Base-by-base conservation (phyloP, 2,329 filamentous ascomycete genomes). In the Colletotrichum sp. region DNA sequence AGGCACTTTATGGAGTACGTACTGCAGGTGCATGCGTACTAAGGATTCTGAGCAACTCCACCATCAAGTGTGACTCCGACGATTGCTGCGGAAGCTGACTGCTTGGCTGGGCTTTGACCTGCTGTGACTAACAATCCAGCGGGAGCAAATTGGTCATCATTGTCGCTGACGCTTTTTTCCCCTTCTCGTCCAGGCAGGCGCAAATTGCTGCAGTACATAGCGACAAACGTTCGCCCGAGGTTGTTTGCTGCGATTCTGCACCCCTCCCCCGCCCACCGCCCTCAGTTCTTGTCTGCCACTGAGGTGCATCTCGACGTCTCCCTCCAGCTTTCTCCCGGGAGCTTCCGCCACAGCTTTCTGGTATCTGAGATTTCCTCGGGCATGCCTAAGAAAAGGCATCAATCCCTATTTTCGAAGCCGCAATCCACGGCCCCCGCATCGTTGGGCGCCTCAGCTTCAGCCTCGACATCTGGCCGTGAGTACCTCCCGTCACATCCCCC, bases 301-400 rank as follows among this genome's bases (percentile, higher is more conserved):
- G n/a, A 21, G 43, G 43, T 48, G n/a, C 34, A 21, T 38, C 38
- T 55, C 65, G 26, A 32, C 34, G 7, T 34, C 12, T 52, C 28
- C 34, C 71, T 73, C 59, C 34, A 63, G 12, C 61, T 63, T 24
- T 24, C 48, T 43, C 43, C 28, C 36, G 62, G 30, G 65, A 30
- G 36, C 34, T 62, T 61, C 16, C 58, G 48, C n/a, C 43, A 14
- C 55, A 66, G 32, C 36, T 63, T 74, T 75, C 61, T 36, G 58
- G 61, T 48, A 64, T 59, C 67, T 70, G 26, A 24, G 73, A 75
- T 69, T 78, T 68, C 70, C 58, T 66, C 73, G 81, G 85, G 83
- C 76, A 93, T 93, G 91, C 90, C 91, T 84, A 93, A 92, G 87
- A 93, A 92, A 88, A 87, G 90, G 83, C 88, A 90, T 71, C 86